Base-by-base conservation (phyloP, 2,329 filamentous ascomycete species). In the Fusarium subglutinans region DNA sequence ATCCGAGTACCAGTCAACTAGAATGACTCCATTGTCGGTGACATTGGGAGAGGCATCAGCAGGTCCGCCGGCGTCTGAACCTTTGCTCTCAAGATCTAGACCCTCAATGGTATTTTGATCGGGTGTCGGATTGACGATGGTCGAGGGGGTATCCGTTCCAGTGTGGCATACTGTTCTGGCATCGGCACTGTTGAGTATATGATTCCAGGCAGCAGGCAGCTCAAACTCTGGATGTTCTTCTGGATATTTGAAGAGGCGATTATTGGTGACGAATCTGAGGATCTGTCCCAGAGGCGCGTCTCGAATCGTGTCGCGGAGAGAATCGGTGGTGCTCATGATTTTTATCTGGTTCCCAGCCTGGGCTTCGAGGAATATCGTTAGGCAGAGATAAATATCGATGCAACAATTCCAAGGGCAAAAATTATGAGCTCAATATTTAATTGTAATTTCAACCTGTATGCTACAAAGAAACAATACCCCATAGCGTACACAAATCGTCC, bases 271-370 rank as follows among this genome's bases (percentile, higher is more conserved):
- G 72, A 83, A 87, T 73, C 90, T 85, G 69, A 91, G 84, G 44
- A 90, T 72, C 72, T 91, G 89, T 72, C 90, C 90, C 69, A 90
- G 75, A 20, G 89, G 85, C 58, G 89, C 85, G 58, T 91, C 89
- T 77, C 88, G 83, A 58, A 91, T 75, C 9, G 80, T 54, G 63
- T 80, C 79, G 4, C 3, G 26, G 10, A 55, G 20, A 43, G 37
- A 41, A 40, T 8, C 3, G 37, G 15, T 7, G 2, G 6, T 6
- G 6, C 20, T 17, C 37, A 55, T 55, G 22, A 8, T 43, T 41
- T 0, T 11, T 18, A 2, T 22, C 0, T 54, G 10, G 33, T 22
- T 17, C 7, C 5, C 1, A 24, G 2, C 10, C 37, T 55, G 7
- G 18, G 1, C 33, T 26, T 6, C 2, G 10, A 1, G 5, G 11